A percentile compares a stretch with the other conserved stretches of the same genome.
phyloP scores from a whole-genome alignment of 2,329 filamentous ascomycete genomes.

The Fusarium sp. region DNA sequence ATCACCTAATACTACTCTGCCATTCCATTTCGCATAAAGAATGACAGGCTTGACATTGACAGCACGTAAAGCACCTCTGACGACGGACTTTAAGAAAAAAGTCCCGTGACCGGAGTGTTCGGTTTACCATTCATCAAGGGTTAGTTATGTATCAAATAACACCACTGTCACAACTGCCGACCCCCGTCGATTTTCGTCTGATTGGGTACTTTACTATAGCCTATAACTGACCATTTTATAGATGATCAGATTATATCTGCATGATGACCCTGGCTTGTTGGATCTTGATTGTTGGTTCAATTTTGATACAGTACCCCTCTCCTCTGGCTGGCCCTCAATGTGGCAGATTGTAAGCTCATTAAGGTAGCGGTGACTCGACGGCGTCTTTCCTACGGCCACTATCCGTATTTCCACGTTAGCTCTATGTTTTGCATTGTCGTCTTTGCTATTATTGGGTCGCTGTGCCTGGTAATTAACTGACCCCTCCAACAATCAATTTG shows the following conservation, averaged over 20 bases:
- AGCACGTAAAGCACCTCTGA: neutral
- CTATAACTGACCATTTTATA: neutral
- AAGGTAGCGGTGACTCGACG: neutral
- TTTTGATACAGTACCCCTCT: neutral
- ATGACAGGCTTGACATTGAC: constrained; percentile 1
- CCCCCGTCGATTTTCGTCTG: neutral
- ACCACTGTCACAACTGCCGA: neutral
- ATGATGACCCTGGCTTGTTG: neutral
- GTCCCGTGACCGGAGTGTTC: constrained; percentile 2
- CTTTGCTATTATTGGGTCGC: neutral
- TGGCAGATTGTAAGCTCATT: neutral
- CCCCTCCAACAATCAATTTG: neutral
- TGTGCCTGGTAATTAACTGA: neutral
- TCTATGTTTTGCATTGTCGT: neutral
- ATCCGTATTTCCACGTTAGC: neutral
- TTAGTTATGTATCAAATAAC: neutral
- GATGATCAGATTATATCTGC: constrained; percentile 1
- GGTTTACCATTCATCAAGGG: constrained; percentile 1
- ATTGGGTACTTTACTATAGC: neutral
- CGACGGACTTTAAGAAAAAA: neutral
- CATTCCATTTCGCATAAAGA: neutral
- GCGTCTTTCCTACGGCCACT: neutral
- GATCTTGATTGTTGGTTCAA: constrained; percentile 1
- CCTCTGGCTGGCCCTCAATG: too few relatives aligned
- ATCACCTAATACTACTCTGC: neutral